phyloP scores from a whole-genome alignment of 2,329 filamentous ascomycete genomes.

The Phialemoniopsis sp. region DNA sequence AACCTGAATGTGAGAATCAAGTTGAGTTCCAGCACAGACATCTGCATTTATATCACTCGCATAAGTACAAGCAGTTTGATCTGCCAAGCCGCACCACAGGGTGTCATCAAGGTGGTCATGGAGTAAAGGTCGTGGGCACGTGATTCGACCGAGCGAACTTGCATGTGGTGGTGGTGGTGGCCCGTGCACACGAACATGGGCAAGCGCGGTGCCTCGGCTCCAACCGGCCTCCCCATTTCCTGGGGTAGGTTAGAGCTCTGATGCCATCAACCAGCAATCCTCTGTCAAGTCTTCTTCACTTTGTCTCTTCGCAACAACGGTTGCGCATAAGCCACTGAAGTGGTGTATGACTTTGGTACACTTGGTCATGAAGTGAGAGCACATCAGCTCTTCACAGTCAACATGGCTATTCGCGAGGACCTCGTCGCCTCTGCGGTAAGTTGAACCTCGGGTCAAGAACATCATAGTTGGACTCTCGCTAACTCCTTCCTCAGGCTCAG shows the following conservation, averaged over 20 bases:
- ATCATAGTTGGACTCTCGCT: not conserved
- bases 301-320: too few relatives aligned
- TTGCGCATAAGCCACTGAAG: not conserved
- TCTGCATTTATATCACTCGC: too few relatives aligned
- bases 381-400: slow-evolving; percentile 5
- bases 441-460: slow-evolving; percentile 9
- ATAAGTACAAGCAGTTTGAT: too few relatives aligned
- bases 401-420: slow-evolving; percentile 89
- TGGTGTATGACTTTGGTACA: not conserved
- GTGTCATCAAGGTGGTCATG: too few relatives aligned
- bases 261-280: too few relatives aligned
- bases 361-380: slow-evolving; percentile 3
- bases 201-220: slow-evolving; percentile 16
- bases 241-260: not conserved
- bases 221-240: slow-evolving; percentile 16
- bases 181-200: slow-evolving; percentile 1
- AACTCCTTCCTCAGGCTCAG: slow-evolving; percentile 7
- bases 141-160: too few relatives aligned
- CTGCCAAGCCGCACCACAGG: too few relatives aligned
- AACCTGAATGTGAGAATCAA: too few relatives aligned
- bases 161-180: too few relatives aligned
- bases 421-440: slow-evolving; percentile 77
- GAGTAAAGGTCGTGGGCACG: too few relatives aligned
- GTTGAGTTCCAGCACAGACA: too few relatives aligned
- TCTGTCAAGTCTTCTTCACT: not conserved